These are phyloP conservation scores for Apiospora malaysiana DNA, from an alignment of 2,329 filamentous ascomycete species.

Conservation along the genomic window DNA sequence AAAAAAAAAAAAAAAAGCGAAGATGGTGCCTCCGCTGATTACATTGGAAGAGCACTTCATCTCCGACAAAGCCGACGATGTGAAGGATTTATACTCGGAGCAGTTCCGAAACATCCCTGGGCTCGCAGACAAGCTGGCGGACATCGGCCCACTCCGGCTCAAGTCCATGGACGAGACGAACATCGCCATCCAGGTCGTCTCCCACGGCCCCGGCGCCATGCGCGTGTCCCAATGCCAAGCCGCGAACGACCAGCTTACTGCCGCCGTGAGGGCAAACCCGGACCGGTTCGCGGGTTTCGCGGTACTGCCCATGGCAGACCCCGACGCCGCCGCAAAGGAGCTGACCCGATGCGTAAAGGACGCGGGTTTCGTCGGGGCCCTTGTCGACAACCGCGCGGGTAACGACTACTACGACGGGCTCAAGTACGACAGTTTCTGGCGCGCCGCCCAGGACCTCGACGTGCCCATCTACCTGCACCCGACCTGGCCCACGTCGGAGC, in stretches of 20 bases:
- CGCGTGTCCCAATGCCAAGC: constrained; percentile 28
- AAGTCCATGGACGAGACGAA: constrained; percentile 32
- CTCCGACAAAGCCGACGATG: constrained; percentile 25
- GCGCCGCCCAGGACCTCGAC: constrained; percentile 49
- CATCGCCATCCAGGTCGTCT: constrained; percentile 35
- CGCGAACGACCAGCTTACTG: constrained; percentile 35
- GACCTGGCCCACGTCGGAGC: constrained; percentile 39
- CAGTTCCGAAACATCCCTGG: constrained; percentile 23
- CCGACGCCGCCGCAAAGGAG: constrained; percentile 37
- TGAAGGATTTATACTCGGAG: constrained; percentile 25
- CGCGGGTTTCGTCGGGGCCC: constrained; percentile 39
- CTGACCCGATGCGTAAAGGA: constrained; percentile 37
- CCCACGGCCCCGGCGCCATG: constrained; percentile 32
- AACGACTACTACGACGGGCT: constrained; percentile 39
- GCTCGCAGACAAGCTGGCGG: constrained; percentile 26
- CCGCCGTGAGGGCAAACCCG: constrained; percentile 33
- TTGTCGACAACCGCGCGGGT: constrained; percentile 37
- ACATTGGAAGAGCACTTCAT: constrained; percentile 32
- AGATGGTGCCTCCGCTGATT: constrained; percentile 29
- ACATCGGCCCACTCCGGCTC: constrained; percentile 27
- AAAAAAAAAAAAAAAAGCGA: neutral
- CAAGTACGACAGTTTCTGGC: constrained; percentile 38
- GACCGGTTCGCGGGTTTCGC: constrained; percentile 39
- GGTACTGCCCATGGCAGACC: constrained; percentile 38
- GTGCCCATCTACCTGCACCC: constrained; percentile 60